Evolutionary conservation across 148 eudicot species (phyloP).

Genomic region (Nepenthes mirabilis): DNA sequence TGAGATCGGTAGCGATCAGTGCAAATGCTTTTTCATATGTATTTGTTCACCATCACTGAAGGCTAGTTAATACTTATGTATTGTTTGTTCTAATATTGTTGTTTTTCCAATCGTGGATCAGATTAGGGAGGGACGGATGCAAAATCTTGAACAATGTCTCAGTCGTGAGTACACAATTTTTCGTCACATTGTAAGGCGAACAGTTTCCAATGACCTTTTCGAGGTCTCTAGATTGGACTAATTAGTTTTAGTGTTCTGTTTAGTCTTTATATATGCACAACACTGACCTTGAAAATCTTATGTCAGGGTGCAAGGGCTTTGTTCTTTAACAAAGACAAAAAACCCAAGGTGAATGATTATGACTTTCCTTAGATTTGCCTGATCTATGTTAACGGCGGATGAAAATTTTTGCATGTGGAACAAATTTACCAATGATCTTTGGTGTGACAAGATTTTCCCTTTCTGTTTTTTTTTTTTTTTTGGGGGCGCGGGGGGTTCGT

Average conservation of each 20-base stretch:
- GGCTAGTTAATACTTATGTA: not conserved
- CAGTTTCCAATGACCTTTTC: conserved; percentile 11
- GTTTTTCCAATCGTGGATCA: not conserved
- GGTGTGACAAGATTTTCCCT: not conserved
- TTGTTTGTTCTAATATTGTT: not conserved
- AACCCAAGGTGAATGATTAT: conserved; percentile 16
- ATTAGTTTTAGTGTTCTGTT: not conserved
- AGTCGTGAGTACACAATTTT: conserved; percentile 11
- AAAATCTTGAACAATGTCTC: conserved; percentile 15
- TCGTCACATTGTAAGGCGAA: conserved; percentile 4
- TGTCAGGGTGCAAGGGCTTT: conserved; percentile 27
- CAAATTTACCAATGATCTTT: not conserved
- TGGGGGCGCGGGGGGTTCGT: not conserved
- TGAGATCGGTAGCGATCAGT: conserved; percentile 11
- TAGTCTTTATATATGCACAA: not conserved
- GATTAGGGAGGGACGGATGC: conserved; percentile 27
- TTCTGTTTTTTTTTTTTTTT: not conserved
- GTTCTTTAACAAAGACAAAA: conserved; percentile 23
- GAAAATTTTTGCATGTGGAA: not conserved
- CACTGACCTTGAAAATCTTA: not conserved
- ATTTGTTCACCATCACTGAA: not conserved
- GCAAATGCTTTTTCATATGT: not conserved
- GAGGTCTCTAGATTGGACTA: conserved; percentile 10
- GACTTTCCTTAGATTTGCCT: not conserved
- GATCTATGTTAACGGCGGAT: not conserved